Evolutionary conservation across 306 rosid species (phyloP).

Genomic region (Canavalia gladiata): DNA sequence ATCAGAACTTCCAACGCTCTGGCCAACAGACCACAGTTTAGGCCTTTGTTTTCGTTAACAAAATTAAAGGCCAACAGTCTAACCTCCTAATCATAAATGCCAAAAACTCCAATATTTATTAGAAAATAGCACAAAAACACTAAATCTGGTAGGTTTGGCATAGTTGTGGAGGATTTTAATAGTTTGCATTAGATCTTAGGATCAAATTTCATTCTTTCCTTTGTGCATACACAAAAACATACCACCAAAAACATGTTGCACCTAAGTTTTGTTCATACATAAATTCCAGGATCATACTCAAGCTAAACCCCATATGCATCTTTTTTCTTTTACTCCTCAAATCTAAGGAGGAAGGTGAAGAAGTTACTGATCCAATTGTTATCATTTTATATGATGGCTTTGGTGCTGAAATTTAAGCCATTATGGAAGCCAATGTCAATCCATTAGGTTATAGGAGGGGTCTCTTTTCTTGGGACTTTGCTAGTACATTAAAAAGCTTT

Average conservation of each 20-base stretch:
- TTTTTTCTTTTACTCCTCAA: constrained; percentile 31
- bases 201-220: no score
- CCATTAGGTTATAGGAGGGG: constrained; percentile 34
- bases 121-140: neutral
- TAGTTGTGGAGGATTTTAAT: no score
- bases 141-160: no score
- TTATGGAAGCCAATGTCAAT: constrained; percentile 44
- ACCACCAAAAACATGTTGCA: no score
- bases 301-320: constrained; percentile 47
- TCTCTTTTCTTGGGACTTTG: constrained; percentile 40
- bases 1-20: constrained; percentile 38
- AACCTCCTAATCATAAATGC: constrained; percentile 54
- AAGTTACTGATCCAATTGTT: constrained; percentile 9
- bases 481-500: constrained; percentile 33
- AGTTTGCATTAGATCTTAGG: no score
- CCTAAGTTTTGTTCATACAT: neutral
- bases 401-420: constrained; percentile 17
- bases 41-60: constrained; percentile 32
- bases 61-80: constrained; percentile 51
- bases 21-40: constrained; percentile 38
- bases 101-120: constrained; percentile 13
- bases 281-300: constrained; percentile 13
- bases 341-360: constrained; percentile 21
- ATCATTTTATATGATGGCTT: constrained; percentile 9
- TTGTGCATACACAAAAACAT: no score